A percentile compares a stretch with the other conserved stretches of the same genome.
Conservation (phyloP, 805 yeast genomes). For the Candida methanosorbosa region DNA sequence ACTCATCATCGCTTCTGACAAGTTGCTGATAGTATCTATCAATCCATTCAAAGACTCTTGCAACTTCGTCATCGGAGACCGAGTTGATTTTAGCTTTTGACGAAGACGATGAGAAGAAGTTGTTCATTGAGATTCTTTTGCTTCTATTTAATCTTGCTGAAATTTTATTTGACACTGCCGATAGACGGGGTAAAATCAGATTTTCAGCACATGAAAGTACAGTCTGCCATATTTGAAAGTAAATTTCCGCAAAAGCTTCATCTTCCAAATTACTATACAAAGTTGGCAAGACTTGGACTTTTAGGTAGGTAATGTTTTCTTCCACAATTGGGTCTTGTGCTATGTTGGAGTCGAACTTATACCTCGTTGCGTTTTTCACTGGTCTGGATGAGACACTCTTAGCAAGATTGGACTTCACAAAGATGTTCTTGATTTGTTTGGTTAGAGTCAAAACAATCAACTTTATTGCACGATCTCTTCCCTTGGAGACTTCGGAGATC, state of each 20-base stretch:
- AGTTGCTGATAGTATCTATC: slow-evolving; percentile 2
- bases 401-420: slow-evolving; percentile 24
- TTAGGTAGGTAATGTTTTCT: slow-evolving; percentile 14
- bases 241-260: slow-evolving; percentile 19
- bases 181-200: slow-evolving; percentile 64
- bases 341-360: slow-evolving; percentile 3
- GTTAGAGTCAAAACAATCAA: slow-evolving; percentile 69
- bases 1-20: slow-evolving; percentile 1
- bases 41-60: slow-evolving; percentile 21
- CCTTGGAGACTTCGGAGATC: slow-evolving; percentile 52
- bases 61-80: slow-evolving; percentile 11
- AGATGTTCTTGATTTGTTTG: slow-evolving; percentile 41
- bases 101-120: background rate
- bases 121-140: slow-evolving; percentile 1
- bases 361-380: slow-evolving; percentile 7
- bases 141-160: background rate
- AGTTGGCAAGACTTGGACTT: slow-evolving; percentile 13
- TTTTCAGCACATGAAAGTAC: slow-evolving; percentile 62
- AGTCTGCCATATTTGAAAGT: slow-evolving; percentile 63
- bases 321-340: slow-evolving; percentile 14
- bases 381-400: slow-evolving; percentile 15
- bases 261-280: slow-evolving; percentile 23
- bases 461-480: slow-evolving; percentile 59
- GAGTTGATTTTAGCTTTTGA: background rate
- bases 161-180: slow-evolving; percentile 11